Conservation (phyloP, 2,329 filamentous ascomycete species). For the Monosporascus sp. region DNA sequence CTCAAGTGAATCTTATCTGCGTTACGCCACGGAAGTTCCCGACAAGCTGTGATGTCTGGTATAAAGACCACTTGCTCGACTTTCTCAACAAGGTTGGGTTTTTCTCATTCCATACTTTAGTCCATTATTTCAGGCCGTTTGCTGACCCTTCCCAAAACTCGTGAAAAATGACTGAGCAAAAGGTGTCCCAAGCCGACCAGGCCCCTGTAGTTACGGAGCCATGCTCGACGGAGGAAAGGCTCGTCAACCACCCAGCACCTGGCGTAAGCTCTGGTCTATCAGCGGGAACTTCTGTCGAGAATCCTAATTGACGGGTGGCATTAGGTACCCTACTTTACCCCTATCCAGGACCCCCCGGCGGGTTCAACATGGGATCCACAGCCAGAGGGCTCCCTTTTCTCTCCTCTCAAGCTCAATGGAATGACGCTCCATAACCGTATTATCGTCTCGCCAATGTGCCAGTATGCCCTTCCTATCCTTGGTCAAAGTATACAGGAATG, state of each 20-base stretch:
- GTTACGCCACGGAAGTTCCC: no score
- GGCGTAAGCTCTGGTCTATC: conserved; percentile 7
- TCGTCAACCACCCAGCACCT: conserved; percentile 16
- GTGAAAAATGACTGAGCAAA: conserved; percentile 7
- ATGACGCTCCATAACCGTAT: conserved; percentile 41
- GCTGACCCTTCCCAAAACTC: background rate
- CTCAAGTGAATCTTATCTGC: no score
- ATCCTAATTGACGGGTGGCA: background rate
- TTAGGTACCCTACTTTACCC: conserved; percentile 14
- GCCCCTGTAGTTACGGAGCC: conserved; percentile 10
- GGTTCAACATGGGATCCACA: conserved; percentile 11
- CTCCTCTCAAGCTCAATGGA: conserved; percentile 37
- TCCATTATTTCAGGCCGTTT: no score
- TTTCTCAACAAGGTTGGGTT: no score
- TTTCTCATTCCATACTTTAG: background rate
- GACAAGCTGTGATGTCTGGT: no score
- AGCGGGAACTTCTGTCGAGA: background rate
- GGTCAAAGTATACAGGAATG: background rate
- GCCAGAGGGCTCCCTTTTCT: conserved; percentile 29
- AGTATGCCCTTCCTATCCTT: conserved; percentile 9
- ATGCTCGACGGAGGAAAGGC: conserved; percentile 13
- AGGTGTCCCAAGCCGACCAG: conserved; percentile 15
- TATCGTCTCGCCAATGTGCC: conserved; percentile 43
- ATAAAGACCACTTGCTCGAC: no score
- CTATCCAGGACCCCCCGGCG: conserved; percentile 14